These are phyloP conservation scores for Lophium mytilinum DNA, from an alignment of 495 filamentous ascomycete genomes.

Conservation along the genomic window DNA sequence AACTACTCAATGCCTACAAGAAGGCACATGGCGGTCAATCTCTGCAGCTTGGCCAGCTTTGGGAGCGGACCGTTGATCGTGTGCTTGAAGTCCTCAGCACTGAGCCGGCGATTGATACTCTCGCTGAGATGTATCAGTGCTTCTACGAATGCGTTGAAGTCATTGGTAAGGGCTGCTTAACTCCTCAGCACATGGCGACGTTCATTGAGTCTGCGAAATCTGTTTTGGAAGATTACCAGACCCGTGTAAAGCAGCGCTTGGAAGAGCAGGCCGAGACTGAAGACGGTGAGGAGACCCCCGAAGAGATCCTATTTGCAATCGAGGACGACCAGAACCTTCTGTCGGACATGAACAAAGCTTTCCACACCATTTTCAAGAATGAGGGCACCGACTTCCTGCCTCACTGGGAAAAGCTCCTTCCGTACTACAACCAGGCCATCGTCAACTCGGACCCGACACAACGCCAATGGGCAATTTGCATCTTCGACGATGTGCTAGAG, in stretches of 20 bases:
- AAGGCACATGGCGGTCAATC: conserved; percentile 74
- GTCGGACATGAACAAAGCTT: conserved; percentile 99
- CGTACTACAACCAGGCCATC: conserved; percentile 79
- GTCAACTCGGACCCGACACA: conserved; percentile 80
- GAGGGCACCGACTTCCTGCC: conserved; percentile 76
- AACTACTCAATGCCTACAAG: conserved; percentile 90
- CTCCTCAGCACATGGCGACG: conserved; percentile 63
- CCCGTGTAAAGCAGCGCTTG: conserved; percentile 66
- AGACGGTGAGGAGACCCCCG: conserved; percentile 70
- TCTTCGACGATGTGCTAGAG: conserved; percentile 96
- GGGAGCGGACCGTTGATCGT: conserved; percentile 80
- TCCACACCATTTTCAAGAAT: conserved; percentile 98
- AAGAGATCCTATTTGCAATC: conserved; percentile 78
- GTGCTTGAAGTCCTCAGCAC: conserved; percentile 89
- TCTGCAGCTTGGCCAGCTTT: conserved; percentile 65
- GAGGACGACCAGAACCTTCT: conserved; percentile 96
- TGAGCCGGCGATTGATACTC: conserved; percentile 90
- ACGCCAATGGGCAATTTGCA: conserved; percentile 96
- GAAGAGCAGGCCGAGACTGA: conserved; percentile 65
- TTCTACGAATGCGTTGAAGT: conserved; percentile 99
- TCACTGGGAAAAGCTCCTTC: conserved; percentile 74
- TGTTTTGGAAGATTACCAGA: conserved; percentile 85
- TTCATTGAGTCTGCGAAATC: conserved; percentile 81
- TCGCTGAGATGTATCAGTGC: conserved; percentile 99
- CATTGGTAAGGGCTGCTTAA: conserved; percentile 75